Percentiles rank a stretch among this genome's conserved stretches.
Evolutionary conservation across 306 rosid species (phyloP).

Genomic region (Senna tora): DNA sequence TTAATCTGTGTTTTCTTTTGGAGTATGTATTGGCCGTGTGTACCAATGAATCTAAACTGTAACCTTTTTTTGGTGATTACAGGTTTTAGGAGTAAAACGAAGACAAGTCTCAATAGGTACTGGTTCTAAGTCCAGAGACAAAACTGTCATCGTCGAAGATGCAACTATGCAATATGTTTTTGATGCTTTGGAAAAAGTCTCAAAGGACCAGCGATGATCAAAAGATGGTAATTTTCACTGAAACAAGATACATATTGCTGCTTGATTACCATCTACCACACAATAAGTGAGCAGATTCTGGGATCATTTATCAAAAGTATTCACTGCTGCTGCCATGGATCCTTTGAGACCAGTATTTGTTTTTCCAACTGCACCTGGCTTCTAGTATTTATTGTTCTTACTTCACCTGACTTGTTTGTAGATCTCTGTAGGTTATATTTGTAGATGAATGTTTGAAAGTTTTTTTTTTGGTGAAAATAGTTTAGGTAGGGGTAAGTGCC

Average conservation of each 20-base stretch:
- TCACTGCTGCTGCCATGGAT: conserved; percentile 4
- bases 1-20: neutral
- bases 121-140: conserved; percentile 92
- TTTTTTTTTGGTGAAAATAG: no score
- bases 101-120: conserved; percentile 77
- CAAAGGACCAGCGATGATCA: conserved; percentile 47
- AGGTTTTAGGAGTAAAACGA: conserved; percentile 85
- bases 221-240: conserved; percentile 26
- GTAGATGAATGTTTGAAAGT: no score
- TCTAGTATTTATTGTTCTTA: no score
- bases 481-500: no score
- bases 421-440: no score
- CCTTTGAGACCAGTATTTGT: neutral
- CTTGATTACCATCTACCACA: conserved; percentile 15
- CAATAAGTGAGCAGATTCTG: conserved; percentile 32
- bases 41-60: neutral
- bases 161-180: conserved; percentile 68
- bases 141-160: conserved; percentile 83
- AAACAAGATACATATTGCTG: conserved; percentile 7
- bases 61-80: conserved; percentile 36
- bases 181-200: conserved; percentile 66
- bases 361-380: neutral
- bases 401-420: no score
- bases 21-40: neutral
- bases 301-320: conserved; percentile 23